Conservation (phyloP, 2,329 filamentous ascomycete genomes). For the Davidsoniella neocaledoniae region DNA sequence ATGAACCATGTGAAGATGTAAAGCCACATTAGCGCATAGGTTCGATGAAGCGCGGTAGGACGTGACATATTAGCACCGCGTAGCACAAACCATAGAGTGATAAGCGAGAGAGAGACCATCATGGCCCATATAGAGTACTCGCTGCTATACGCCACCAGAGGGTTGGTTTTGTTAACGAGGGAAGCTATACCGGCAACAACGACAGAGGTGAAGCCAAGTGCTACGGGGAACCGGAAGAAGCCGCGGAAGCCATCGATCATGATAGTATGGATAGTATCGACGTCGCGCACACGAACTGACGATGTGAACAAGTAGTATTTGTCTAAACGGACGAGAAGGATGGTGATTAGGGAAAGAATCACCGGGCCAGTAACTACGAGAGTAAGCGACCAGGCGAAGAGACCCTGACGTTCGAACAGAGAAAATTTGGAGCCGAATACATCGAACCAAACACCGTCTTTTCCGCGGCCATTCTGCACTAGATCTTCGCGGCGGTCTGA, state of each 20-base stretch:
- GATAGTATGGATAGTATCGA: constrained; percentile 45
- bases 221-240: constrained; percentile 67
- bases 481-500: constrained; percentile 39
- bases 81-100: constrained; percentile 67
- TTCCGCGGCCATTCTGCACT: constrained; percentile 48
- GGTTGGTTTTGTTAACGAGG: constrained; percentile 67
- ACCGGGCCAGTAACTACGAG: constrained; percentile 68
- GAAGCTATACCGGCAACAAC: constrained; percentile 58
- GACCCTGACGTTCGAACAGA: constrained; percentile 59
- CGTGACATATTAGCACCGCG: constrained; percentile 62
- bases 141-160: constrained; percentile 80
- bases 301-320: constrained; percentile 81
- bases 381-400: constrained; percentile 78
- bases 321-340: constrained; percentile 51
- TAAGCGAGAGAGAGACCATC: constrained; percentile 67
- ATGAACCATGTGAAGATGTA: constrained; percentile 58
- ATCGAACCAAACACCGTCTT: constrained; percentile 81
- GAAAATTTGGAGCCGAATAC: constrained; percentile 67
- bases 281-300: constrained; percentile 35
- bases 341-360: constrained; percentile 49
- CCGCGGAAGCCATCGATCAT: constrained; percentile 61
- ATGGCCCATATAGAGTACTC: constrained; percentile 64
- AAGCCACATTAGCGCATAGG: constrained; percentile 71
- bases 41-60: constrained; percentile 71
- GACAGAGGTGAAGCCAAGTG: constrained; percentile 49